Percentiles rank a stretch among this genome's conserved stretches.
Evolutionary conservation across 441 rosid species (phyloP).

Genomic region (Arabidopsis lyrata): DNA sequence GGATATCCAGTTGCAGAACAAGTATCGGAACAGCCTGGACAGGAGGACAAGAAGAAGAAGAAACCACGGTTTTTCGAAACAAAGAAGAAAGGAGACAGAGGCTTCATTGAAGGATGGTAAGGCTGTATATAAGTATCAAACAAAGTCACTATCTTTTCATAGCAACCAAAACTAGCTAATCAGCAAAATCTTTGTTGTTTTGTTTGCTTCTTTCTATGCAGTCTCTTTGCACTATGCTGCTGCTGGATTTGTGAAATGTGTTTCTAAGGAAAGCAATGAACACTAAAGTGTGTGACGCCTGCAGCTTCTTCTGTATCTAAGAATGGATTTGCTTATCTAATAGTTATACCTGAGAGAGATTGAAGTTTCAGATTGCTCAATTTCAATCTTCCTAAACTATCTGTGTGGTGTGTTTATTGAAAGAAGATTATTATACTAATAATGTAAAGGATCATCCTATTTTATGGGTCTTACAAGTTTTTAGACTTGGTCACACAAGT

Average conservation of each 20-base stretch:
- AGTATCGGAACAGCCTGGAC: slow-evolving; percentile 29
- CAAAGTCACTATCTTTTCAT: not conserved
- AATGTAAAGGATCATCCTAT: slow-evolving; percentile 21
- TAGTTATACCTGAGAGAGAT: not conserved
- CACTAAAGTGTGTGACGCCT: slow-evolving; percentile 16
- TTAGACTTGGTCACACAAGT: not conserved
- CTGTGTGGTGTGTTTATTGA: slow-evolving; percentile 23
- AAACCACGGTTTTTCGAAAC: slow-evolving; percentile 26
- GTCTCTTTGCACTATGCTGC: slow-evolving; percentile 48
- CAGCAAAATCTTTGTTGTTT: not conserved
- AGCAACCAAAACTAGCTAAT: slow-evolving; percentile 9
- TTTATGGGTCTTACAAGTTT: not conserved
- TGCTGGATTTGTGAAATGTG: slow-evolving; percentile 51
- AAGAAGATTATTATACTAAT: slow-evolving; percentile 12
- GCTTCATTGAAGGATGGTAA: slow-evolving; percentile 52
- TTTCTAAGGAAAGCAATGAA: slow-evolving; percentile 32
- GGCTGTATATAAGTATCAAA: not conserved
- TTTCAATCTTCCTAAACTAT: slow-evolving; percentile 16
- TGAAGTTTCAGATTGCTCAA: not conserved
- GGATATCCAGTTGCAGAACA: slow-evolving; percentile 42
- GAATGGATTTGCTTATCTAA: slow-evolving; percentile 12
- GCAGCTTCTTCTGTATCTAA: slow-evolving; percentile 15
- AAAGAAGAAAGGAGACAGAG: slow-evolving; percentile 49
- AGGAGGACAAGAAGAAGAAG: slow-evolving; percentile 35
- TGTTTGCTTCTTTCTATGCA: slow-evolving; percentile 25